Evolutionary conservation across 2,329 filamentous ascomycete genomes (phyloP), one percentile per base, ranked within the genome.

Genomic region (Pestalotiopsis sp.): DNA sequence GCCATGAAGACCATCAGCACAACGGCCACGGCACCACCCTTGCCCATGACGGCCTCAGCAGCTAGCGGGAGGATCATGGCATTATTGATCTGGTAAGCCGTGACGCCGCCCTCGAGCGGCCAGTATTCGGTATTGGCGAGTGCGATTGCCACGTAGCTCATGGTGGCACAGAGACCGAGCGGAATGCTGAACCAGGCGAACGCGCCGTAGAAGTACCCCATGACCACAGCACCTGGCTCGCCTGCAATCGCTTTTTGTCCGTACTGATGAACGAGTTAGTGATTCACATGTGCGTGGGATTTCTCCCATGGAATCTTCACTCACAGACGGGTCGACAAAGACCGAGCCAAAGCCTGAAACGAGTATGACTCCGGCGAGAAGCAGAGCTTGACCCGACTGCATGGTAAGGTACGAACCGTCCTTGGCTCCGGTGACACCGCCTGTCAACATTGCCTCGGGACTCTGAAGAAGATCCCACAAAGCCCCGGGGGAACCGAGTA

Each of bases 241-340:
- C 90, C 90, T 45, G 91, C 90, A 74, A 92, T 92, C 6, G 90
- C 90, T 75, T 92, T 92, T 80, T 92, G 91, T 79, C 91, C 92
- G 81, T 91, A 92, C 78, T 80, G 36, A n/a, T 9, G 4, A 9
- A n/a, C 5, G 2, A 5, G 60, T 65, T 57, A 65, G 52, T 52
- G 9, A 9, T n/a, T 1, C 12, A 23, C 17, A 61, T 3, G 1
- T 6, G 4, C 11, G n/a, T 27, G 20, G 2, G 4, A 1, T 11
- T 1, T 6, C 11, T 6, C 13, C 4, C 11, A 3, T 5, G 23
- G 41, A 4, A 12, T 49, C 11, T 49, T n/a, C 49, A 66, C 67
- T 60, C 36, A 68, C 67, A 27, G 87, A 85, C 69, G 90, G 90
- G 74, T 92, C 90, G 66, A 89, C 83, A 80, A 91, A 91, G 11